Percentiles rank a stretch among this genome's conserved stretches.
Evolutionary conservation across 495 filamentous ascomycete species (phyloP).

Genomic region (Xylaria bambusicola): DNA sequence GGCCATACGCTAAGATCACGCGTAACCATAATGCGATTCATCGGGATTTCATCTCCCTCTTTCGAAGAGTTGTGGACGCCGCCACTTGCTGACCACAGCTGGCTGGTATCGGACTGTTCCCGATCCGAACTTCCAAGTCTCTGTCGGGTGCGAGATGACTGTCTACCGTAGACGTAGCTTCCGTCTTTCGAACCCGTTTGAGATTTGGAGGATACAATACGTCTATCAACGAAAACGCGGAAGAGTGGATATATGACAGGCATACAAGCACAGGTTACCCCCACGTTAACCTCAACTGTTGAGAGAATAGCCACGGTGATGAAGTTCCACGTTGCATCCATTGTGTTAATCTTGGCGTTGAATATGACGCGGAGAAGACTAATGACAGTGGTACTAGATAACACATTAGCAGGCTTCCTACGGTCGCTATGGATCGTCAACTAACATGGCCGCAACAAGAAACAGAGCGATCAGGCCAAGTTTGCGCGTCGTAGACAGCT

Average conservation of each 20-base stretch:
- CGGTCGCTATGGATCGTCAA: neutral
- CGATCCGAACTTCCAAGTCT: neutral
- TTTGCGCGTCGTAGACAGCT: constrained; percentile 36
- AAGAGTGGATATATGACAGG: neutral
- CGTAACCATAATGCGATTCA: neutral
- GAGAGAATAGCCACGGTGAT: neutral
- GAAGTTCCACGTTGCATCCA: neutral
- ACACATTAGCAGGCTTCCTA: neutral
- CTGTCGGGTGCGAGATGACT: neutral
- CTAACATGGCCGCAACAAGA: constrained; percentile 38
- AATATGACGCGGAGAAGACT: neutral
- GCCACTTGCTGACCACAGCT: neutral
- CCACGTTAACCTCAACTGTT: neutral
- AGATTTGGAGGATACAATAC: neutral
- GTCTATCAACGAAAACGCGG: neutral
- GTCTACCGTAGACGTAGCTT: neutral
- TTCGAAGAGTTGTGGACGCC: neutral
- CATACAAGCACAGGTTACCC: neutral
- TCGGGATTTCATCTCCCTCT: neutral
- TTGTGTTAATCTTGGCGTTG: neutral
- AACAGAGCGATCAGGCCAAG: constrained; percentile 39
- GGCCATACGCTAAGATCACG: neutral
- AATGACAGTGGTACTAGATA: neutral
- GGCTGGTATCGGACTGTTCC: neutral
- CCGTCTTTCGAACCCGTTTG: neutral